Base-by-base conservation (phyloP, 1,284 basidiomycete genomes). In the Heterobasidion irregulare region DNA sequence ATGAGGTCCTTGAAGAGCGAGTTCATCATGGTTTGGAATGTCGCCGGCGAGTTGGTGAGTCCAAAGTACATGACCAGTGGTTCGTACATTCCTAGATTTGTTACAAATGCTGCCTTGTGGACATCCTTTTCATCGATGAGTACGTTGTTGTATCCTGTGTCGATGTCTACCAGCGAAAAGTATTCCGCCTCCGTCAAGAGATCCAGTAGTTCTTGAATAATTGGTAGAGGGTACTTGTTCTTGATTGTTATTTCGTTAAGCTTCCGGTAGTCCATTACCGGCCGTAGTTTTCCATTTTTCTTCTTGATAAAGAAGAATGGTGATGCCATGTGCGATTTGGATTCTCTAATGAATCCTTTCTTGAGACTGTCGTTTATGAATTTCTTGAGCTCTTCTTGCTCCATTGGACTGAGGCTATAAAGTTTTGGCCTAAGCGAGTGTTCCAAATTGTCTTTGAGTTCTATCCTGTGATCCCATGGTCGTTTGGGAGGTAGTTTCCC, bases 21-120 rank as follows among this genome's bases (percentile, higher is more conserved):
- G 34, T 64, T 63, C 59, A 62, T 62, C 59, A 62, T 57, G 5
- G 43, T 32, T 41, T 62, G 62, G 51, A 63, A 63, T 1, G 61
- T 57, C 1, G 66, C 61, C 7, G 66, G 68, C 0, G 61, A 56
- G 53, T 69, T 69, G 32, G 60, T 64, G 9, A 69, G 56, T 0
- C 67, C 63, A 47, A 68, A 64, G 15, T 61, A 64, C 65, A 68
- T 66, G n/a, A 68, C 65, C 2, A 60, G 47, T 16, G 58, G 66
- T 53, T 67, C 60, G 50, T 62, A 68, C 3, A 57, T 57, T 0
- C 70, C 70, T n/a, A 63, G 61, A 5, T 62, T 58, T 0, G 64
- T 66, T 3, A 49, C 33, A 58, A 69, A 70, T 0, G 66, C 36
- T 26, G 63, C 65, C 19, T 26, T n/a, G n/a, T n/a, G n/a, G n/a